A percentile compares a stretch with the other conserved stretches of the same genome.
phyloP scores from a whole-genome alignment of 2,329 filamentous ascomycete species.

The Beauveria pseudobassiana region DNA sequence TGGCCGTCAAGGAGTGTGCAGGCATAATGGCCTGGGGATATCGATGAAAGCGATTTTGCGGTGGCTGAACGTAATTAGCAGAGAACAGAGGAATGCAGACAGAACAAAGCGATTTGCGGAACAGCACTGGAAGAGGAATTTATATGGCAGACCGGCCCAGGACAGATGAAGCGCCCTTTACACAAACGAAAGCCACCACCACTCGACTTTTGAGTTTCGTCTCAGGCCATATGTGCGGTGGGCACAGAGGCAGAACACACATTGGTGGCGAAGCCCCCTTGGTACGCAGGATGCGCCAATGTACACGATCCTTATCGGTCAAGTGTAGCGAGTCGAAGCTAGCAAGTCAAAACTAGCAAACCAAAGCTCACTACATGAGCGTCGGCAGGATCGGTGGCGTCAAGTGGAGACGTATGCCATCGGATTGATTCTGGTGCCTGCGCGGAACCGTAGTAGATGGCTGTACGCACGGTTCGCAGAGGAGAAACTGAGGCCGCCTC shows the following conservation, averaged over 20 bases:
- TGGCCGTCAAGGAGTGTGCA: not conserved
- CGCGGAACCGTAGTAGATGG: not conserved
- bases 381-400: too few species aligned
- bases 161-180: not conserved
- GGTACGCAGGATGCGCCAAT: not conserved
- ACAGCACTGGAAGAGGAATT: not conserved
- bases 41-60: not conserved
- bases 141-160: not conserved
- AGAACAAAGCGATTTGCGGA: not conserved
- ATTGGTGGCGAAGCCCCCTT: not conserved
- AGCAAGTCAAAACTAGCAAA: not conserved
- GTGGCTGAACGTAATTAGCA: not conserved
- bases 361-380: not conserved
- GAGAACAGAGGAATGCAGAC: not conserved
- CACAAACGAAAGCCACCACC: not conserved
- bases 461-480: not conserved
- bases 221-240: not conserved
- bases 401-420: not conserved
- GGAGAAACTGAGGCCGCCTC: not conserved
- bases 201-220: not conserved
- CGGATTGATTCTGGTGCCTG: not conserved
- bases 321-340: not conserved
- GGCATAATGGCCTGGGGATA: not conserved
- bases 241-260: not conserved
- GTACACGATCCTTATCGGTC: not conserved